Evolutionary conservation across 148 eudicot genomes (phyloP).

Genomic region (Simmondsia chinensis): DNA sequence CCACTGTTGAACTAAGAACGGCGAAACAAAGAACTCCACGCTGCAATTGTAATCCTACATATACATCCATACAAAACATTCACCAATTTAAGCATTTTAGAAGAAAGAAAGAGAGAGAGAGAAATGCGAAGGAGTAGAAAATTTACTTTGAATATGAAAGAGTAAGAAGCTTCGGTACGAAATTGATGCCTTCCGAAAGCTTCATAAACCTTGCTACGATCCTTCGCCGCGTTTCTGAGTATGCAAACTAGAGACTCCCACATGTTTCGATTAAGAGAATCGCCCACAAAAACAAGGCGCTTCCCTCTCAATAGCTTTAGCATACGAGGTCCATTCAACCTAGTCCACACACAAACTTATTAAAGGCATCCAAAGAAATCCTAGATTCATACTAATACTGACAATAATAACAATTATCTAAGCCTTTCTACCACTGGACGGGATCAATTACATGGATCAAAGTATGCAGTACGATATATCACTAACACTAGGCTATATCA

Average conservation of each 20-base stretch:
- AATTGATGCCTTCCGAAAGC: conserved; percentile 61
- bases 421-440: background rate
- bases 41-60: conserved; percentile 66
- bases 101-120: background rate
- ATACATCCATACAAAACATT: background rate
- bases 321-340: conserved; percentile 61
- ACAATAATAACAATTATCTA: background rate
- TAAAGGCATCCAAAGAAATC: conserved; percentile 8
- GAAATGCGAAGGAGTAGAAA: background rate
- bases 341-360: too few relatives aligned
- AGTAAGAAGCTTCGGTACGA: conserved; percentile 69
- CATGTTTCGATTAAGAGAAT: conserved; percentile 94
- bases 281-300: conserved; percentile 84
- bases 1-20: conserved; percentile 89
- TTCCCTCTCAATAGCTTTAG: conserved; percentile 73
- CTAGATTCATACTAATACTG: too few relatives aligned
- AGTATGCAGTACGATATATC: too few relatives aligned
- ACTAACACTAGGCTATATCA: too few relatives aligned
- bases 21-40: conserved; percentile 81
- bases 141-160: conserved; percentile 75
- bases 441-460: too few relatives aligned
- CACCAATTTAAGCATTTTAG: background rate
- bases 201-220: conserved; percentile 67
- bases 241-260: conserved; percentile 96
- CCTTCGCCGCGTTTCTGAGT: conserved; percentile 55